Evolutionary conservation across 164 flowering plant species (phyloP), one percentile per base, ranked within the genome.

Genomic region (Brasenia schreberi): DNA sequence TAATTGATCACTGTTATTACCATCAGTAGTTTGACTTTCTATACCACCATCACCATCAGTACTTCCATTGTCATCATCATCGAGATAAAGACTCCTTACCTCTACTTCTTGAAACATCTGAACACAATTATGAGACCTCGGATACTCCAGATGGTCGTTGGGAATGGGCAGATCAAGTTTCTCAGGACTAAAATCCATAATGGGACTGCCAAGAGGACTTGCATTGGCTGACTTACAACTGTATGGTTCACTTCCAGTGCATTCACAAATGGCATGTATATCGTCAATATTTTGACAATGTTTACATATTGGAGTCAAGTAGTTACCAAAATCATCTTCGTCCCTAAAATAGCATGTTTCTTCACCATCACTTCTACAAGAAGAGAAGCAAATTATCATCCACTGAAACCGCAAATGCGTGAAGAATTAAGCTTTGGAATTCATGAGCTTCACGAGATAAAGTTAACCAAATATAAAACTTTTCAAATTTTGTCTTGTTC

Each of bases 301-400:
- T 76, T 82, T 87, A 74, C 84, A 80, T 11, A 77, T 77, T n/a
- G 88, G 82, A 72, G 90, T 80, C 70, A 79, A 85, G 75, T 75
- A 76, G 65, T 74, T 80, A 64, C 78, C 78, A 5, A 86, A 74
- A 73, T 81, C 84, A 60, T 81, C 95, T 4, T 66, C 78, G 56
- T 87, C 97, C 68, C 7, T 61, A 61, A 61, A 61, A 61, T 61
- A 61, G 33, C 63, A 16, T 61, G 19, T 23, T 61, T 61, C 63
- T 11, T 86, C 92, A 67, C 84, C 96, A 75, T 91, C 96, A 73
- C 90, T 87, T 87, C 96, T 89, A 69, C 81, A 83, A 71, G 4
- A n/a, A 33, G 39, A 83, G 18, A 23, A 18, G 18, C 23, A 11
- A 7, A 18, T 5, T 4, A 18, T 14, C 56, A 49, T 49, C 56